phyloP scores from a whole-genome alignment of 305 asterid species.

The Ilex paraguariensis region DNA sequence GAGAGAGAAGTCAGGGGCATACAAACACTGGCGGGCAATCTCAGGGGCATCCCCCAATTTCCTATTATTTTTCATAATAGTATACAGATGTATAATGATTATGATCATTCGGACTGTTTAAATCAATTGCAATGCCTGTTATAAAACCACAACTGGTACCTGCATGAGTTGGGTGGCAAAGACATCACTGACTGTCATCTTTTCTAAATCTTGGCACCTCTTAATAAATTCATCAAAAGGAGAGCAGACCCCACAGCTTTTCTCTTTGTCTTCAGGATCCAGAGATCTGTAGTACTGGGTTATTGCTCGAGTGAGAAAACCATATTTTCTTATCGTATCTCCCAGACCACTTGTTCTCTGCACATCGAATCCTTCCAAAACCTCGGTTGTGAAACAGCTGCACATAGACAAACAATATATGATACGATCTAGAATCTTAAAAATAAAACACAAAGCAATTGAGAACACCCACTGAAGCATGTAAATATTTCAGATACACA shows the following conservation, averaged over 20 bases:
- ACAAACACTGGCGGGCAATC: no score
- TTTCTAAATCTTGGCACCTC: constrained; percentile 76
- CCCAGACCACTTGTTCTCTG: constrained; percentile 83
- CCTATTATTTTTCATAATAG: no score
- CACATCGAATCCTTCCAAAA: constrained; percentile 94
- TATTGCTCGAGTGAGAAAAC: constrained; percentile 78
- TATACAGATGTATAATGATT: no score
- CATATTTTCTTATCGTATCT: constrained; percentile 80
- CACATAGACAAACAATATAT: neutral
- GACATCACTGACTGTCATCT: constrained; percentile 81
- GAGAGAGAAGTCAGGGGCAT: no score
- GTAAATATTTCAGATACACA: no score
- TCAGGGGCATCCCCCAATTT: no score
- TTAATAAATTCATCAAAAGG: constrained; percentile 57
- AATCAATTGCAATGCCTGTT: neutral
- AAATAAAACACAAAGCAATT: no score
- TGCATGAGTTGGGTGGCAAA: constrained; percentile 96
- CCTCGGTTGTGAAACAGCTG: constrained; percentile 98
- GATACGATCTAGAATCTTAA: neutral
- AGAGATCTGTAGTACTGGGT: constrained; percentile 54
- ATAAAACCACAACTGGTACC: constrained; percentile 32
- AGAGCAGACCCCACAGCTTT: constrained; percentile 46
- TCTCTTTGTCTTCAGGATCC: constrained; percentile 29
- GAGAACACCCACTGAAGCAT: no score
- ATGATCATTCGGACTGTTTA: no score